Percentiles rank a stretch among this genome's conserved stretches.
Conservation (phyloP, 2,329 filamentous ascomycete species). For the Aspergillaceae sp. region DNA sequence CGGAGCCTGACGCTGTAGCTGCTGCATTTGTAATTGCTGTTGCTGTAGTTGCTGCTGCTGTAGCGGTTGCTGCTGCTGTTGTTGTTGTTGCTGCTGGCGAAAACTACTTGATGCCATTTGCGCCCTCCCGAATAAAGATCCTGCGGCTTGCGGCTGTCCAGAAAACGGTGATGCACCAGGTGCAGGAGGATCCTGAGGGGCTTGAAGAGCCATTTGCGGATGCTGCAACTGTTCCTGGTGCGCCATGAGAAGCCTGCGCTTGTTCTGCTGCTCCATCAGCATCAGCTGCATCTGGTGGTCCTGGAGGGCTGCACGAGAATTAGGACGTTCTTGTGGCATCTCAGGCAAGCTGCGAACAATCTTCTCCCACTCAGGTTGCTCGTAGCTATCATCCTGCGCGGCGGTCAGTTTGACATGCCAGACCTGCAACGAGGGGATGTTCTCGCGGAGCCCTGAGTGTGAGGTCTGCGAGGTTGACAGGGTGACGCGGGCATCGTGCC, state of each 20-base stretch:
- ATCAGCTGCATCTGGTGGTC: not conserved
- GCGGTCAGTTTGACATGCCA: constrained; percentile 48
- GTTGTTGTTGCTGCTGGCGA: not conserved
- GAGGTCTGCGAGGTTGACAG: constrained; percentile 57
- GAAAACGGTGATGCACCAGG: not conserved
- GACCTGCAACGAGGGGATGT: constrained; percentile 46
- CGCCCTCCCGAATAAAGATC: not conserved
- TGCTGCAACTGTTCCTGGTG: not conserved
- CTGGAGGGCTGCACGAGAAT: not conserved
- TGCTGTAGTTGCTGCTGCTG: not conserved
- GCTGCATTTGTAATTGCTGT: not conserved
- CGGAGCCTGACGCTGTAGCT: not conserved
- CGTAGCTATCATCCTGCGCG: constrained; percentile 5
- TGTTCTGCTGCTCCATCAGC: constrained; percentile 3
- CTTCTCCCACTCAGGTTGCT: constrained; percentile 8
- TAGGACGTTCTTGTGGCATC: not conserved
- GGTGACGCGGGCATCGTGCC: constrained; percentile 51
- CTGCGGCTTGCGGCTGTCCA: not conserved
- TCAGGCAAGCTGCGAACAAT: constrained; percentile 11
- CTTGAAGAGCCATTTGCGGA: not conserved
- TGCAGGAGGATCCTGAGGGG: not conserved
- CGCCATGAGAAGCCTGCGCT: not conserved
- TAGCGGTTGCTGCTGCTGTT: too few relatives aligned
- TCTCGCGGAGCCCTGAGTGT: constrained; percentile 48
- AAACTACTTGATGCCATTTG: not conserved